Evolutionary conservation across 1,284 basidiomycete genomes (phyloP).

Genomic region (Heliocybe sulcata): DNA sequence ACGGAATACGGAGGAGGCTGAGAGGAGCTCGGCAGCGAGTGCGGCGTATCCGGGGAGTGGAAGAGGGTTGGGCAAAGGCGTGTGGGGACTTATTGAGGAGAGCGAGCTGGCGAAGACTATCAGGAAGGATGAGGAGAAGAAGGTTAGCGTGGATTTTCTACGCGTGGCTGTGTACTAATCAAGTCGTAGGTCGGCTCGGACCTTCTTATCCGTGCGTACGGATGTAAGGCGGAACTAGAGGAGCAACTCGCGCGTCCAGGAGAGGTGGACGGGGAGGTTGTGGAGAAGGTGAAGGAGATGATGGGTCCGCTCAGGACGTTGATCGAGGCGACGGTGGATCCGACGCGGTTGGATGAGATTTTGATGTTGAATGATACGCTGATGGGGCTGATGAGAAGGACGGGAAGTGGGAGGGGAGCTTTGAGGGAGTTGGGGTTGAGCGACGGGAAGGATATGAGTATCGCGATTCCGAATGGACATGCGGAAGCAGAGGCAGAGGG

Average conservation of each 20-base stretch:
- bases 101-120: slow-evolving; percentile 70
- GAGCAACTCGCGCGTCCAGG: slow-evolving; percentile 27
- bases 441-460: not conserved
- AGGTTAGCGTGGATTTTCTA: slow-evolving; percentile 29
- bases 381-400: slow-evolving; percentile 39
- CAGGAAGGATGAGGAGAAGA: slow-evolving; percentile 51
- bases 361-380: slow-evolving; percentile 70
- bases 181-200: slow-evolving; percentile 41
- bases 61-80: slow-evolving; percentile 47
- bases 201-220: slow-evolving; percentile 42
- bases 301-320: slow-evolving; percentile 51
- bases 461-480: slow-evolving; percentile 7
- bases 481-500: slow-evolving; percentile 18
- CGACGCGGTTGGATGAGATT: slow-evolving; percentile 53
- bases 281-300: slow-evolving; percentile 43
- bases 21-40: slow-evolving; percentile 32
- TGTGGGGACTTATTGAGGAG: slow-evolving; percentile 78
- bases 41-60: slow-evolving; percentile 22
- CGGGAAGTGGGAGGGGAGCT: slow-evolving; percentile 8
- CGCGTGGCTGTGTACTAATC: not conserved
- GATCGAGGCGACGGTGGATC: slow-evolving; percentile 54
- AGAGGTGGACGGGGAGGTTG: slow-evolving; percentile 25
- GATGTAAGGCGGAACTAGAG: slow-evolving; percentile 41
- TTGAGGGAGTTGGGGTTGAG: not conserved
- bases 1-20: slow-evolving; percentile 84